phyloP scores from a whole-genome alignment of 129 eudicot species.

The Pittosporum tobira region DNA sequence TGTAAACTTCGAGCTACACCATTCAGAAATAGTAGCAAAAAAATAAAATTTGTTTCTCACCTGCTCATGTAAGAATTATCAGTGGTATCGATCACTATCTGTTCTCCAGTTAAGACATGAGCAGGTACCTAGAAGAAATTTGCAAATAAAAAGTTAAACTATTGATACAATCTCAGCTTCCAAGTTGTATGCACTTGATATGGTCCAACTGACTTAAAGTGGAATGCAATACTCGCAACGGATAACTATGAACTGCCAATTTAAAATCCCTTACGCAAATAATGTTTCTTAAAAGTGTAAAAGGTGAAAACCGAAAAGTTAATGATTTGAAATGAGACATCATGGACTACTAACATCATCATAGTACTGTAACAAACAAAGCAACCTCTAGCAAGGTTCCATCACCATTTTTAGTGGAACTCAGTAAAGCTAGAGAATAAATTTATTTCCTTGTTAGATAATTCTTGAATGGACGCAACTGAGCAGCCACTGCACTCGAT shows the following conservation, averaged over 20 bases:
- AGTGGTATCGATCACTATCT: slow-evolving; percentile 49
- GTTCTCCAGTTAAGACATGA: slow-evolving; percentile 62
- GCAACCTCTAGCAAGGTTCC: too few relatives aligned
- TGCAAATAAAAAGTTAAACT: neutral
- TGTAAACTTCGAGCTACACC: too few relatives aligned
- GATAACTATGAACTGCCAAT: neutral
- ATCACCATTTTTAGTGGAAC: too few relatives aligned
- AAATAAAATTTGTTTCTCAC: slow-evolving; percentile 19
- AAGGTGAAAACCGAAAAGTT: neutral
- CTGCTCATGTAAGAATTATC: slow-evolving; percentile 70
- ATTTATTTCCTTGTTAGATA: too few relatives aligned
- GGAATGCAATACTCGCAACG: neutral
- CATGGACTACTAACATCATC: too few relatives aligned
- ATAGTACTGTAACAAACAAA: too few relatives aligned
- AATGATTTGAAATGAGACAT: neutral
- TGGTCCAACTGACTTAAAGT: neutral
- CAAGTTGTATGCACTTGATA: neutral
- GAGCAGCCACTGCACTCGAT: too few relatives aligned
- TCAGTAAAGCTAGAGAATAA: too few relatives aligned
- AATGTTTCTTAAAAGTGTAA: neutral
- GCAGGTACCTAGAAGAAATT: slow-evolving; percentile 60
- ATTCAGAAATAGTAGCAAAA: neutral
- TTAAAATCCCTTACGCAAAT: neutral
- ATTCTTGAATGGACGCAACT: too few relatives aligned
- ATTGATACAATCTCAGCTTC: neutral